phyloP scores from a whole-genome alignment of 495 filamentous ascomycete species.

The Penicillium canescens region DNA sequence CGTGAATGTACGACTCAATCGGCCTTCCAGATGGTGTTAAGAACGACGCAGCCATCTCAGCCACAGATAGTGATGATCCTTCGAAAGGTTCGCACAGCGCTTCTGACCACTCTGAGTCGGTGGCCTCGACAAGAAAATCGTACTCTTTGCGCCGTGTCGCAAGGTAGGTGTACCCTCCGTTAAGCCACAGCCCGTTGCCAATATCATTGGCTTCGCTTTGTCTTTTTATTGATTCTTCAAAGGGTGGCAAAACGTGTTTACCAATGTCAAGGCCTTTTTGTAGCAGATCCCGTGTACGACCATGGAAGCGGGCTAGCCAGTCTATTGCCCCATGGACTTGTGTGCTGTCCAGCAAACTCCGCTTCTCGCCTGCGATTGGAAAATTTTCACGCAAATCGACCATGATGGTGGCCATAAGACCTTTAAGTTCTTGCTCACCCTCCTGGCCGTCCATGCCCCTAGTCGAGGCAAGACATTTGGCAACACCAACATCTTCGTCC shows the following conservation, averaged over 20 bases:
- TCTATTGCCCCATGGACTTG: constrained; percentile 34
- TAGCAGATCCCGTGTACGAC: constrained; percentile 23
- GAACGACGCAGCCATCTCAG: constrained; percentile 32
- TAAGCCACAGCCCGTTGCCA: constrained; percentile 31
- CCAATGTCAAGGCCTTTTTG: constrained; percentile 20
- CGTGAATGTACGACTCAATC: constrained; percentile 40
- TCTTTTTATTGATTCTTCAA: constrained; percentile 27
- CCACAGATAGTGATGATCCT: constrained; percentile 21
- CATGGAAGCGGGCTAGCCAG: constrained; percentile 36
- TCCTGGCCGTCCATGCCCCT: constrained; percentile 16
- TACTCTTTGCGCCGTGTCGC: constrained; percentile 38
- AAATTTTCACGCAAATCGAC: constrained; percentile 30
- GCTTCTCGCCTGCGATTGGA: constrained; percentile 32
- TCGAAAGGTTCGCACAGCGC: constrained; percentile 18
- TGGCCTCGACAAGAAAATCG: constrained; percentile 25
- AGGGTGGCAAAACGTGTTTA: constrained; percentile 29
- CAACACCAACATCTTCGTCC: constrained; percentile 26
- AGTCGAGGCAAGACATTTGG: constrained; percentile 36
- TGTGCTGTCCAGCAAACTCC: constrained; percentile 17
- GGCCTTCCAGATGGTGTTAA: constrained; percentile 30
- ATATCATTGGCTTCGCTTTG: neutral
- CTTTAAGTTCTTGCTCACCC: constrained; percentile 23
- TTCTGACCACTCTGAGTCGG: constrained; percentile 34
- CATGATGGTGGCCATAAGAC: constrained; percentile 38
- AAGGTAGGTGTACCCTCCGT: constrained; percentile 44